Evolutionary conservation across 1,284 basidiomycete genomes (phyloP), one percentile per base, ranked within the genome.

Genomic region (Fomes fomentarius): DNA sequence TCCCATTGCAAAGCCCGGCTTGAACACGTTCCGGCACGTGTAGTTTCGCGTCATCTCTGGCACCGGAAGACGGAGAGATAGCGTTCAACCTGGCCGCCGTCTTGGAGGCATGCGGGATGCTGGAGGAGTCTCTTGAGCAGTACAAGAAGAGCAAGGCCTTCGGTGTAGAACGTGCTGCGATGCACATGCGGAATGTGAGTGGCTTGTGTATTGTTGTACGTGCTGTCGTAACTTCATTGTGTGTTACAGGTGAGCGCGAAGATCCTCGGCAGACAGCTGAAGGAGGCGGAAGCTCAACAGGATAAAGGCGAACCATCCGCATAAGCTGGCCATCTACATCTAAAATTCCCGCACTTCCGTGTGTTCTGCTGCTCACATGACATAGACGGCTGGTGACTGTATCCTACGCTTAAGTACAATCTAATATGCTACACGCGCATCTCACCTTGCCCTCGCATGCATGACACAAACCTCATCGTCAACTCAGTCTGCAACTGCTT

Each of bases 61-160:
- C 91, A 41, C 95, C 95, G 33, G 90, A 95, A 68, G 95, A 97
- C 76, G 87, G 93, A 65, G 95, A 98, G 73, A 94, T 96, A 68
- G 89, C 93, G 28, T 97, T 95, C 80, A 97, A 96, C 75, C 82
- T 96, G 50, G 95, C 91, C 25, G 93, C 92, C 22, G 92, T 95
- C 63, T 79, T 95, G 51, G 93, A 95, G 83, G 93, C 93, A 48
- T 86, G 93, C 90, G 64, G 65, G 84, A 44, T 80, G 51, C 77
- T 95, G 25, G 91, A 93, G 67, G 89, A 92, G 69, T 87, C 93
- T 34, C 77, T 94, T 54, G 78, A 79, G 63, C 82, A 92, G 67
- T 95, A 95, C 75, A 86, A 90, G 71, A 82, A 83, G 57, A 91
- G 90, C 63, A 81, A 87, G 65, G 81, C 89, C 43, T 80, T 79